Evolutionary conservation across 202 grass and related monocot species (phyloP).

Genomic region (Carex arenaria): DNA sequence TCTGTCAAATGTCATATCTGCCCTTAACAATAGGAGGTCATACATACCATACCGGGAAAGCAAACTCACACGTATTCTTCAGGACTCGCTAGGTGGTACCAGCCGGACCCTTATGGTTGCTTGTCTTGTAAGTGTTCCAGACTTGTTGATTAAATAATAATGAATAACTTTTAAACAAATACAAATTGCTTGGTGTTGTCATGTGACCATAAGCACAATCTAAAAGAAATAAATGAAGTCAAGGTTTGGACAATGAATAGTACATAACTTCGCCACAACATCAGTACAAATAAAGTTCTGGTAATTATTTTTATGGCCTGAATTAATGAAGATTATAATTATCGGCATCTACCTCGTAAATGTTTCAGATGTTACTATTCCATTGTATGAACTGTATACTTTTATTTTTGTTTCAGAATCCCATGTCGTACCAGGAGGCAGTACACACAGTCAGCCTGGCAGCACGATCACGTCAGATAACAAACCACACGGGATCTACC

Average conservation of each 20-base stretch:
- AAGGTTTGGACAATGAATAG: background rate
- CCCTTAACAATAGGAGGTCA: conserved; percentile 66
- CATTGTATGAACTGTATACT: background rate
- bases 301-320: background rate
- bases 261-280: background rate
- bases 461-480: conserved; percentile 60
- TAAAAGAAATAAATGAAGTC: background rate
- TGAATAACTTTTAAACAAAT: background rate
- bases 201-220: background rate
- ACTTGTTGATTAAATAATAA: background rate
- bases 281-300: background rate
- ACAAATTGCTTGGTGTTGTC: background rate
- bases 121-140: conserved; percentile 50
- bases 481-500: conserved; percentile 36
- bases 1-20: conserved; percentile 85
- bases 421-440: conserved; percentile 72
- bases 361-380: background rate
- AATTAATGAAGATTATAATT: background rate
- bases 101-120: conserved; percentile 79
- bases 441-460: conserved; percentile 69
- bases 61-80: conserved; percentile 85
- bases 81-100: conserved; percentile 83
- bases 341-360: background rate
- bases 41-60: conserved; percentile 81
- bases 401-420: conserved; percentile 53